Evolutionary conservation across 108 stramenopile genomes (phyloP).

Genomic region (Pelagomonas calceolata): DNA sequence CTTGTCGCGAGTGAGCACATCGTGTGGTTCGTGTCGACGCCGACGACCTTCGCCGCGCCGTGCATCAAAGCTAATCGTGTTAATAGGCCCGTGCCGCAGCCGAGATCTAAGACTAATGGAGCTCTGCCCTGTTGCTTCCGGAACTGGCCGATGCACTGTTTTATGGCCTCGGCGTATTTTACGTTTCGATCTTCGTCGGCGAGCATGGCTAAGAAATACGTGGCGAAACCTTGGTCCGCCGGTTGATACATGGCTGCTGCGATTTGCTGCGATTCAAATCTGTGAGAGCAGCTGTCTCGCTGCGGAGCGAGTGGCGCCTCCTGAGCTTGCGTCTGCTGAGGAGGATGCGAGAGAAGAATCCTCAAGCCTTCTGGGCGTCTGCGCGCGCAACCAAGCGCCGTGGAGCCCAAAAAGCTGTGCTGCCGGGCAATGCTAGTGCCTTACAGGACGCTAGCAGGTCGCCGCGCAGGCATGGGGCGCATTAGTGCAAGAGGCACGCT

Average conservation of each 20-base stretch:
- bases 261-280: too few relatives aligned
- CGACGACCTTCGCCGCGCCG: conserved; percentile 3
- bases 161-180: background rate
- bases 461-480: too few relatives aligned
- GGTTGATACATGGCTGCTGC: background rate
- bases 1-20: background rate
- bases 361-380: too few relatives aligned
- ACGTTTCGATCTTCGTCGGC: conserved; percentile 1
- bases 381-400: too few relatives aligned
- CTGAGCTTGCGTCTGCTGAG: too few relatives aligned
- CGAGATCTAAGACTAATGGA: conserved; percentile 1
- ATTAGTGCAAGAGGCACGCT: too few relatives aligned
- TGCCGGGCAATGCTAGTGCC: too few relatives aligned
- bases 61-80: background rate
- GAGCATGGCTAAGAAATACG: conserved; percentile 7
- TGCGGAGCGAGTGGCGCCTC: too few relatives aligned
- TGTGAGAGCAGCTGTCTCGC: too few relatives aligned
- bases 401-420: too few relatives aligned
- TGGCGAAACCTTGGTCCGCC: background rate
- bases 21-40: background rate
- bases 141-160: background rate
- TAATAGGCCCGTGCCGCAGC: conserved; percentile 5
- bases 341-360: too few relatives aligned
- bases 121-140: background rate
- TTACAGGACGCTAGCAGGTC: too few relatives aligned